phyloP scores from a whole-genome alignment of 108 stramenopile genomes.

The Conticribra guillardii region DNA sequence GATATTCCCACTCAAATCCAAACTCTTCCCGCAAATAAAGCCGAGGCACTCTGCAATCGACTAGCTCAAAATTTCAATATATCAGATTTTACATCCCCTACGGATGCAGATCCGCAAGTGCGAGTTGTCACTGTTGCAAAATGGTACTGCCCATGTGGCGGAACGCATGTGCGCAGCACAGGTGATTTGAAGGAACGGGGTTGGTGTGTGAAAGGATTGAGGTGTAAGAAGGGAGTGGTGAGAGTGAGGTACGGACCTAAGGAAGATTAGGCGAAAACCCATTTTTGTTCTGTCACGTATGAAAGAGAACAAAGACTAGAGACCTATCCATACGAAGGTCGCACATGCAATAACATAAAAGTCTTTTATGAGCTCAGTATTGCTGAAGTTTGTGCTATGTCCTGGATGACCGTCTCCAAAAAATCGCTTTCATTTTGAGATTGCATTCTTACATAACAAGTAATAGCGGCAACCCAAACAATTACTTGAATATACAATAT shows the following conservation, averaged over 20 bases:
- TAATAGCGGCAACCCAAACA: too few species aligned
- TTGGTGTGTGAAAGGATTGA: slow-evolving; percentile 70
- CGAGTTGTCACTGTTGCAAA: slow-evolving; percentile 78
- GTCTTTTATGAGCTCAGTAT: too few species aligned
- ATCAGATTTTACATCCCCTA: slow-evolving; percentile 23
- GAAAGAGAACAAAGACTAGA: too few species aligned
- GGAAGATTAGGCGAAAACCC: background rate
- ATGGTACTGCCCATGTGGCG: slow-evolving; percentile 78
- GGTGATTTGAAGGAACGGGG: slow-evolving; percentile 56
- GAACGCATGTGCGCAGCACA: slow-evolving; percentile 75
- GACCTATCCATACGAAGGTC: too few species aligned
- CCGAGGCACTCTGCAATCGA: slow-evolving; percentile 53
- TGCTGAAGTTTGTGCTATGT: too few species aligned
- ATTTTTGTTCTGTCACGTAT: too few species aligned
- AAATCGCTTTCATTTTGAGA: too few species aligned
- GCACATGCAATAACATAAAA: too few species aligned
- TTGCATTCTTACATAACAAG: too few species aligned
- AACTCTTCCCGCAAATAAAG: slow-evolving; percentile 54
- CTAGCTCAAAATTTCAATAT: slow-evolving; percentile 54
- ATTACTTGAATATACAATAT: too few species aligned
- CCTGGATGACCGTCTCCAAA: too few species aligned
- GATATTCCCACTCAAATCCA: slow-evolving; percentile 66
- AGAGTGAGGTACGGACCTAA: slow-evolving; percentile 66
- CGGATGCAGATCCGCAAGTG: slow-evolving; percentile 40
- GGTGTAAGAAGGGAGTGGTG: slow-evolving; percentile 78